A percentile compares a stretch with the other conserved stretches of the same genome.
Conservation (phyloP, 768 basidiomycete species). For the Amanita inopinata region DNA sequence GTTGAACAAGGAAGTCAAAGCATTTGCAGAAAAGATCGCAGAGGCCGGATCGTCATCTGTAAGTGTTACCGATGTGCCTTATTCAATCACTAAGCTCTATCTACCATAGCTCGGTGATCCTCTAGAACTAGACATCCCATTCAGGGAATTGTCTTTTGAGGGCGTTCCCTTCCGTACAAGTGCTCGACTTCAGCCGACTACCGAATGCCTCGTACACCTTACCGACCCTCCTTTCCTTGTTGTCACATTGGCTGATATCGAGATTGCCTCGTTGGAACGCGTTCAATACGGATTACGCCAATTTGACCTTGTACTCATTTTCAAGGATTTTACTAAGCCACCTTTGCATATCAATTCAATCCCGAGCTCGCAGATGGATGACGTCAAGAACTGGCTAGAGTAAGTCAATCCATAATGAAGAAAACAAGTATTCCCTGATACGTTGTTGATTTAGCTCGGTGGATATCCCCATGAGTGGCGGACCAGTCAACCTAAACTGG, state of each 20-base stretch:
- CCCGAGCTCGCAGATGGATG: slow-evolving; percentile 81
- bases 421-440: neutral
- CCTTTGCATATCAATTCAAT: slow-evolving; percentile 97
- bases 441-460: slow-evolving; percentile 59
- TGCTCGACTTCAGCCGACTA: slow-evolving; percentile 90
- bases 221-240: slow-evolving; percentile 95
- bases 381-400: slow-evolving; percentile 99
- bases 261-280: slow-evolving; percentile 93
- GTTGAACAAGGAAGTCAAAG: slow-evolving; percentile 90
- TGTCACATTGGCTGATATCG: slow-evolving; percentile 88
- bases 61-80: slow-evolving; percentile 16
- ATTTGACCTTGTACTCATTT: slow-evolving; percentile 94
- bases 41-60: slow-evolving; percentile 76
- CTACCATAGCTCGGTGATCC: slow-evolving; percentile 53
- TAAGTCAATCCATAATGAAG: slow-evolving; percentile 29
- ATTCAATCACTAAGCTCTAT: slow-evolving; percentile 4
- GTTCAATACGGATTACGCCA: slow-evolving; percentile 95
- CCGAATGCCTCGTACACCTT: slow-evolving; percentile 92
- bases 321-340: slow-evolving; percentile 89
- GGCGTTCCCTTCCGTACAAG: slow-evolving; percentile 96
- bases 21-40: slow-evolving; percentile 86
- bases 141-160: slow-evolving; percentile 93
- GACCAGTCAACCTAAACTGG: slow-evolving; percentile 97
- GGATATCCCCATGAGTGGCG: slow-evolving; percentile 91
- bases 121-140: slow-evolving; percentile 91